Conservation (phyloP, 352 stramenopile species). For the Globisporangium nunn region DNA sequence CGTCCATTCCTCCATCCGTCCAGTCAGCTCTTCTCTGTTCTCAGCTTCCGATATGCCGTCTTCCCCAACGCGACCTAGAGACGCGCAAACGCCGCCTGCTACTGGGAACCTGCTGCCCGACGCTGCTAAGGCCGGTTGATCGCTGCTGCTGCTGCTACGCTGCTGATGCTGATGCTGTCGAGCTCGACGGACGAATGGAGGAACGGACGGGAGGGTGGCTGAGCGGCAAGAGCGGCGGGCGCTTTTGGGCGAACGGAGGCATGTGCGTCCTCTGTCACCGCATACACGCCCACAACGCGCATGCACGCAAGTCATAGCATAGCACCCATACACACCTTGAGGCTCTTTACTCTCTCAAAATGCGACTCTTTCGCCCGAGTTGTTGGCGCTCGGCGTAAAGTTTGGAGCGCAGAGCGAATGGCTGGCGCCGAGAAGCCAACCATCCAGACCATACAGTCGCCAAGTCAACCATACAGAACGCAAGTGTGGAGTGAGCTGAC, state of each 20-base stretch:
- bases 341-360: conserved; percentile 22
- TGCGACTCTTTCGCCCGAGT: conserved; percentile 14
- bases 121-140: too few relatives aligned
- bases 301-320: background rate
- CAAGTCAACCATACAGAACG: conserved; percentile 1
- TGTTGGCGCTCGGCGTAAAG: background rate
- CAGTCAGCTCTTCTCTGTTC: too few relatives aligned
- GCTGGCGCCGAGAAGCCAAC: conserved; percentile 1
- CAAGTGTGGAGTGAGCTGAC: background rate
- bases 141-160: background rate
- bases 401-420: conserved; percentile 1
- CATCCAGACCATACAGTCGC: background rate
- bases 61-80: background rate
- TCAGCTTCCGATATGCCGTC: background rate
- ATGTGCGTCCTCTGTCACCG: background rate
- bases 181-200: background rate
- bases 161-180: background rate
- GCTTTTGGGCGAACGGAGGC: background rate
- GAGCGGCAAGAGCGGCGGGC: background rate
- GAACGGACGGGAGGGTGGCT: background rate
- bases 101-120: background rate
- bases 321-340: conserved; percentile 12
- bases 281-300: background rate
- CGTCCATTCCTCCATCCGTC: background rate
- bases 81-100: background rate